Conservation (phyloP, 108 stramenopile genomes). For the Cyclotella baltica region DNA sequence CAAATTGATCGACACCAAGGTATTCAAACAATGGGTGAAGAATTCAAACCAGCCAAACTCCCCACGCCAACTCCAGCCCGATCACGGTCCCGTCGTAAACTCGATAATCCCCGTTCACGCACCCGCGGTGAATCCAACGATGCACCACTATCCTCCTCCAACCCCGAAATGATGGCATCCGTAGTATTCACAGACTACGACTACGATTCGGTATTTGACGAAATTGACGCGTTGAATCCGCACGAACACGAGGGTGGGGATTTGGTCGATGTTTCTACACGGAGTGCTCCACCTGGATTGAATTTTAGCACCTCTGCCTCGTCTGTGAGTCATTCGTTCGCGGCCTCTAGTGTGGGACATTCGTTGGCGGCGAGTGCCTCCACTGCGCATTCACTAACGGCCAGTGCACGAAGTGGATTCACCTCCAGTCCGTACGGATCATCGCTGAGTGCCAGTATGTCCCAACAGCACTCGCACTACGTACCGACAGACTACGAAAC, state of each 20-base stretch:
- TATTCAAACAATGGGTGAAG: neutral
- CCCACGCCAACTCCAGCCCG: neutral
- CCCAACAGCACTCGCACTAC: neutral
- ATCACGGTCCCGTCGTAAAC: slow-evolving; percentile 1
- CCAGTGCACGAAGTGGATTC: neutral
- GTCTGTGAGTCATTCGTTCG: neutral
- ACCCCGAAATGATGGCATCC: slow-evolving; percentile 17
- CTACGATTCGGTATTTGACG: slow-evolving; percentile 23
- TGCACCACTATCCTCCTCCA: neutral
- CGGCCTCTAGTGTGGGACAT: neutral
- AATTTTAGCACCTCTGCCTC: neutral
- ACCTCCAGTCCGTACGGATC: neutral
- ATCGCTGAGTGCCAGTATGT: neutral
- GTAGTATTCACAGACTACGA: slow-evolving; percentile 26
- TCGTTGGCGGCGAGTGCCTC: slow-evolving; percentile 4
- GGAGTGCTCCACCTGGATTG: neutral
- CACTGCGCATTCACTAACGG: neutral
- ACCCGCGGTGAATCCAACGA: neutral
- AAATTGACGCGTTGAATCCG: slow-evolving; percentile 38
- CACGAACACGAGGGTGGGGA: slow-evolving; percentile 34
- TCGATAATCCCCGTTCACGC: neutral
- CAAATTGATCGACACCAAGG: neutral
- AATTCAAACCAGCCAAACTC: slow-evolving; percentile 12
- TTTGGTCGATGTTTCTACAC: slow-evolving; percentile 5
- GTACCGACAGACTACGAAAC: slow-evolving; percentile 29